Evolutionary conservation across 176 grass and related monocot genomes (phyloP), one percentile per base, ranked within the genome.

Genomic region (Cenchrus purpureus): DNA sequence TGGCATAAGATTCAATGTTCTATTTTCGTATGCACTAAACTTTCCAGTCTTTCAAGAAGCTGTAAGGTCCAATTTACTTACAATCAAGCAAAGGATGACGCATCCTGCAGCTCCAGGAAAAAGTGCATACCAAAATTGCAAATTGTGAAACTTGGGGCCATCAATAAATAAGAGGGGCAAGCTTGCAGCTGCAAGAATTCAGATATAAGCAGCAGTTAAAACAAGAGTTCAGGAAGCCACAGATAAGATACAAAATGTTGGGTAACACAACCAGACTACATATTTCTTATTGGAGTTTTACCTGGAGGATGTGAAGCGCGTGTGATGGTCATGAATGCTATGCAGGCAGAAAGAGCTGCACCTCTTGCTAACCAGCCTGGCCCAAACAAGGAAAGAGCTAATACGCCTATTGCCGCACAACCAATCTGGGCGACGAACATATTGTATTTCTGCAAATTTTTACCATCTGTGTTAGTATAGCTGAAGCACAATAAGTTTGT

Each of bases 91-190:
- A 78, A 98, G 97, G 81, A 98, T 8, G 56, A 84, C 42, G 22
- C 96, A 98, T 14, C 96, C 93, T 25, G 83, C 68, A 28, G 96
- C 93, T 29, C 96, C 93, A 71, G 96, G 96, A 79, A 98, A 98
- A 75, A 98, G 89, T 2, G 83, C 93, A 51, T 98, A 95, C 96
- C 96, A 98, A 45, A 90, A 68, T 79, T 95, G 83, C 79, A 98
- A 78, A 29, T 82, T 79, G 86, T 98, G 93, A 77, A 98, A 91
- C 65, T 98, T 98, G 0, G 79, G 85, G 53, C 84, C 88, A 72
- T 98, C 96, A 53, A 98, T 98, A 66, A 98, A 98, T 82, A 98
- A 62, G 61, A 98, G 64, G 8, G 93, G 96, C 83, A 98, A 91
- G 90, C 96, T 95, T 81, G 96, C 96, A 87, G 96, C 96, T 98